Conservation (phyloP, 768 basidiomycete species). For the Sarcodon sp. region DNA sequence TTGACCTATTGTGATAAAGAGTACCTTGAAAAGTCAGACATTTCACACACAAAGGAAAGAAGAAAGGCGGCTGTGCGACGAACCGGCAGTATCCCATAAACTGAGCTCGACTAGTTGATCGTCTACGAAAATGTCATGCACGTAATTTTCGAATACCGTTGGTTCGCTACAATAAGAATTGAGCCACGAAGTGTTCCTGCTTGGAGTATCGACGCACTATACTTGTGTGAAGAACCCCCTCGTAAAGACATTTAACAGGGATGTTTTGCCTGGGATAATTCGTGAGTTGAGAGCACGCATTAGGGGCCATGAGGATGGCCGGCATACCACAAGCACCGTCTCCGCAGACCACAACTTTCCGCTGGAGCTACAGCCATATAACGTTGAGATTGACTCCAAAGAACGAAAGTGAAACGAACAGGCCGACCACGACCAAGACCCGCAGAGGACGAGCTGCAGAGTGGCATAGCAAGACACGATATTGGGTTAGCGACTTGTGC, state of each 20-base stretch:
- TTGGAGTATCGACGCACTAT: slow-evolving; percentile 42
- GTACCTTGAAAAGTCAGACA: slow-evolving; percentile 16
- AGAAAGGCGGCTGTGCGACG: slow-evolving; percentile 10
- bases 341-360: slow-evolving; percentile 83
- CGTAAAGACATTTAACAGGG: slow-evolving; percentile 79
- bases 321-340: slow-evolving; percentile 86
- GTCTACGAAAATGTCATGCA: slow-evolving; percentile 80
- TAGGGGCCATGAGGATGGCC: not conserved
- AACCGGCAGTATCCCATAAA: slow-evolving; percentile 97
- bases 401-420: not conserved
- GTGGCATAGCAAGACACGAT: not conserved
- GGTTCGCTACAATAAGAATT: slow-evolving; percentile 45
- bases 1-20: slow-evolving; percentile 43
- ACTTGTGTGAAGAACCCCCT: slow-evolving; percentile 90
- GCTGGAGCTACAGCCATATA: slow-evolving; percentile 24
- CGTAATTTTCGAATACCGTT: slow-evolving; percentile 96
- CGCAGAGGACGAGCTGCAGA: not conserved
- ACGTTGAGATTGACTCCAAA: not conserved
- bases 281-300: not conserved
- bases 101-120: slow-evolving; percentile 84
- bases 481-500: not conserved
- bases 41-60: not conserved
- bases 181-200: not conserved
- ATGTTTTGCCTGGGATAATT: slow-evolving; percentile 53
- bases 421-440: not conserved